Evolutionary conservation across 148 eudicot species (phyloP), one percentile per base, ranked within the genome.

Genomic region (Cornus florida): DNA sequence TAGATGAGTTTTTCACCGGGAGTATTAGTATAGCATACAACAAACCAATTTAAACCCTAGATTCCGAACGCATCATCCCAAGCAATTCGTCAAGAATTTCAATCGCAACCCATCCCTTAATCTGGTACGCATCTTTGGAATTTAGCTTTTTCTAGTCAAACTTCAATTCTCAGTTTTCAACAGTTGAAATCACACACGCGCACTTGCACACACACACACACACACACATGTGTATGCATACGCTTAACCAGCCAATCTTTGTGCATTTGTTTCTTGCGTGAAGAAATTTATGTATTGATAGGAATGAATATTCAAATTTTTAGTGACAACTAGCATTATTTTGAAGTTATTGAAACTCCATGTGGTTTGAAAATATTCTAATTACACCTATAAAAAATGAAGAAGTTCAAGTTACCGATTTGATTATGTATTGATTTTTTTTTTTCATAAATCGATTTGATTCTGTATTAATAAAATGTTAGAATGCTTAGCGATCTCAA

Each of bases 71-170:
- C 77, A 5, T 9, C 23, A 22, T 50, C 11, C 19, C 68, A 23
- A 32, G 14, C 5, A 35, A 35, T 23, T 8, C 3, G 5, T 32
- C 67, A 41, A n/a, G 66, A 16, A 16, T 9, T 59, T 11, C 66
- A 38, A 41, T 11, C 76, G 10, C 53, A 33, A 1, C 53, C 59
- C 14, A 11, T 53, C 17, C 12, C 59, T 14, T 11, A 53, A n/a
- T 53, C 77, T 41, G 66, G 77, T 74, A 59, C 60, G 77, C 67
- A 33, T 57, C 46, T 4, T 9, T 32, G 6, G 72, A 70, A 35
- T 6, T 35, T 43, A 39, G 10, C n/a, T 53, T 17, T 53, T 10
- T 6, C 59, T 53, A 17, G 0, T 14, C 16, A 53, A 2, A 53
- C 59, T 11, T 11, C 59, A 53, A 10, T 53, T 53, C 17, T 53